Conservation (phyloP, 2,329 filamentous ascomycete species). For the Samsoniella hepiali region DNA sequence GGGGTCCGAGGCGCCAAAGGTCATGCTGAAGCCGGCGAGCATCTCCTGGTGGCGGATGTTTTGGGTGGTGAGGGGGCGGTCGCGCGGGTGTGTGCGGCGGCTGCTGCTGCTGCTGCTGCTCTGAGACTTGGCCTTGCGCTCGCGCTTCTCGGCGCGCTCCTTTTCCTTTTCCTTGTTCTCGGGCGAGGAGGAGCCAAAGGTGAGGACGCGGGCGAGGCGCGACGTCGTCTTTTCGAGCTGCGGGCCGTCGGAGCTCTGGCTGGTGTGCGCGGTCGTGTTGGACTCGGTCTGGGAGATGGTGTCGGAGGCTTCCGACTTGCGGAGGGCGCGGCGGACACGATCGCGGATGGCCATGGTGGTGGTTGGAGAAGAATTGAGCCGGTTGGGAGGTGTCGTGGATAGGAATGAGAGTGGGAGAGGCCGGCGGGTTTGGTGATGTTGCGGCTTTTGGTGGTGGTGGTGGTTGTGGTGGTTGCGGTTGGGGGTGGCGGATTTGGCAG, state of each 20-base stretch:
- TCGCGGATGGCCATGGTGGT: conserved; percentile 43
- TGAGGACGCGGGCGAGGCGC: conserved; percentile 31
- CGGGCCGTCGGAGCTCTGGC: conserved; percentile 27
- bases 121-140: conserved; percentile 13
- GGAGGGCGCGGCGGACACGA: conserved; percentile 40
- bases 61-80: conserved; percentile 43
- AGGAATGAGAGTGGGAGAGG: background rate
- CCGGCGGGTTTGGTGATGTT: background rate
- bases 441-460: conserved; percentile 7
- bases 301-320: conserved; percentile 34
- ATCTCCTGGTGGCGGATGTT: conserved; percentile 48
- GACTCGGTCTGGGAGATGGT: conserved; percentile 33
- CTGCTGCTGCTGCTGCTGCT: conserved; percentile 13
- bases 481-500: conserved; percentile 9
- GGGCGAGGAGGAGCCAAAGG: conserved; percentile 28
- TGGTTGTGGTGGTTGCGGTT: conserved; percentile 4
- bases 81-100: conserved; percentile 38
- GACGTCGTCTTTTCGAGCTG: conserved; percentile 32
- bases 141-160: conserved; percentile 21
- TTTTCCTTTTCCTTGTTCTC: conserved; percentile 21
- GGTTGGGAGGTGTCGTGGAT: background rate
- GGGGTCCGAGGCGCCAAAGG: conserved; percentile 40
- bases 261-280: conserved; percentile 28
- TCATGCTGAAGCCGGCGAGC: conserved; percentile 44
- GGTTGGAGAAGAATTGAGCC: background rate